Evolutionary conservation across 805 yeast species (phyloP).

Genomic region (Kodamaea laetipori): DNA sequence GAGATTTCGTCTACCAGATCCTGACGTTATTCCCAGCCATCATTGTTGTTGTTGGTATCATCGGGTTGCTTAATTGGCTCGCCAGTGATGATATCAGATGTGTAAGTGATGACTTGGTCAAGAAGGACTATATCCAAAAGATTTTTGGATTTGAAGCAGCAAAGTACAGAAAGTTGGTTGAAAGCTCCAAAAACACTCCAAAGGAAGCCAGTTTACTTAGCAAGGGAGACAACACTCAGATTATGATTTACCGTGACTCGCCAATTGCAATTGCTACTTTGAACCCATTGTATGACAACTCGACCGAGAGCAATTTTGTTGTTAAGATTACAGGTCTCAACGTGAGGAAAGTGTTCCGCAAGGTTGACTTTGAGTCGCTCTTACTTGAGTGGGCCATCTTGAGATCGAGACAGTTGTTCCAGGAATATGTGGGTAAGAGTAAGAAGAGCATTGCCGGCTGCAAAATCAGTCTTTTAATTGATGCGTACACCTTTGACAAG

Average conservation of each 20-base stretch:
- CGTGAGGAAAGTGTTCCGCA: slow-evolving; percentile 66
- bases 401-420: slow-evolving; percentile 46
- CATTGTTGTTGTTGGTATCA: slow-evolving; percentile 36
- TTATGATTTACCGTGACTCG: slow-evolving; percentile 64
- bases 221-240: slow-evolving; percentile 50
- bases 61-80: slow-evolving; percentile 41
- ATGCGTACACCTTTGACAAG: slow-evolving; percentile 55
- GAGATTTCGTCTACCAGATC: slow-evolving; percentile 28
- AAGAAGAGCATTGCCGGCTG: slow-evolving; percentile 30
- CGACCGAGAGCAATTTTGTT: slow-evolving; percentile 42
- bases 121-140: slow-evolving; percentile 25
- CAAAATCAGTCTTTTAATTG: slow-evolving; percentile 44
- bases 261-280: slow-evolving; percentile 68
- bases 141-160: slow-evolving; percentile 56
- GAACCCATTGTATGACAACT: slow-evolving; percentile 40
- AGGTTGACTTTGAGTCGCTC: slow-evolving; percentile 64
- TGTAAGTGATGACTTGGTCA: slow-evolving; percentile 33
- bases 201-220: slow-evolving; percentile 29
- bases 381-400: slow-evolving; percentile 61
- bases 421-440: slow-evolving; percentile 28
- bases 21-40: slow-evolving; percentile 40
- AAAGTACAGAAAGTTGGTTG: slow-evolving; percentile 43
- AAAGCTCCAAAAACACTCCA: slow-evolving; percentile 20
- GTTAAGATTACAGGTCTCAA: slow-evolving; percentile 61
- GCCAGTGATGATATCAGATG: slow-evolving; percentile 51